Conservation (phyloP, 176 grass and related monocot species). For the Bonia amplexicaulis region DNA sequence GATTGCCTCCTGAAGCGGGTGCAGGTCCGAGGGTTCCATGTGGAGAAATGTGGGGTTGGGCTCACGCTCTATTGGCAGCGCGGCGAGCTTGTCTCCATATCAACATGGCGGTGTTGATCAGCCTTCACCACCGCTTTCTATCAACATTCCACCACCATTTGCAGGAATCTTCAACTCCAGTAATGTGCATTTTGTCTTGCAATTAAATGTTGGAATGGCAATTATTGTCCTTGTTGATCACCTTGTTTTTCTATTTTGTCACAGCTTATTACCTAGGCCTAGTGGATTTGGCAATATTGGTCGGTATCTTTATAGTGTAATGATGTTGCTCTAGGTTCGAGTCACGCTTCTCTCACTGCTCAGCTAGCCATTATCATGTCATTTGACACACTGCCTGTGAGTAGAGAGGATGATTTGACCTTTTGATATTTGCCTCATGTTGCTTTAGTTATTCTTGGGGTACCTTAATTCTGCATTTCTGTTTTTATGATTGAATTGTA, state of each 20-base stretch:
- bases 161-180: slow-evolving; percentile 35
- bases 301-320: slow-evolving; percentile 34
- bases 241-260: slow-evolving; percentile 3
- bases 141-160: neutral
- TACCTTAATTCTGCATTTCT: neutral
- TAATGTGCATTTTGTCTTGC: slow-evolving; percentile 46
- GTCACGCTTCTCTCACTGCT: neutral
- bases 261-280: slow-evolving; percentile 47
- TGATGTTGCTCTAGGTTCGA: slow-evolving; percentile 31
- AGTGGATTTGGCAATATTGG: slow-evolving; percentile 37
- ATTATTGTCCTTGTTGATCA: slow-evolving; percentile 30
- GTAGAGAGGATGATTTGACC: slow-evolving; percentile 36
- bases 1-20: slow-evolving; percentile 79
- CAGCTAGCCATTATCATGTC: slow-evolving; percentile 27
- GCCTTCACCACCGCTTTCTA: neutral
- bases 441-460: slow-evolving; percentile 2
- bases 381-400: slow-evolving; percentile 32
- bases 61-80: slow-evolving; percentile 73
- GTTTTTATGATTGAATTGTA: neutral
- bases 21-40: slow-evolving; percentile 79
- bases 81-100: slow-evolving; percentile 64
- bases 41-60: slow-evolving; percentile 60
- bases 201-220: slow-evolving; percentile 35
- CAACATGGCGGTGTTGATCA: slow-evolving; percentile 74
- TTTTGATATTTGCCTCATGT: slow-evolving; percentile 16